Conservation (phyloP, 495 filamentous ascomycete species). For the Parathielavia appendiculata region DNA sequence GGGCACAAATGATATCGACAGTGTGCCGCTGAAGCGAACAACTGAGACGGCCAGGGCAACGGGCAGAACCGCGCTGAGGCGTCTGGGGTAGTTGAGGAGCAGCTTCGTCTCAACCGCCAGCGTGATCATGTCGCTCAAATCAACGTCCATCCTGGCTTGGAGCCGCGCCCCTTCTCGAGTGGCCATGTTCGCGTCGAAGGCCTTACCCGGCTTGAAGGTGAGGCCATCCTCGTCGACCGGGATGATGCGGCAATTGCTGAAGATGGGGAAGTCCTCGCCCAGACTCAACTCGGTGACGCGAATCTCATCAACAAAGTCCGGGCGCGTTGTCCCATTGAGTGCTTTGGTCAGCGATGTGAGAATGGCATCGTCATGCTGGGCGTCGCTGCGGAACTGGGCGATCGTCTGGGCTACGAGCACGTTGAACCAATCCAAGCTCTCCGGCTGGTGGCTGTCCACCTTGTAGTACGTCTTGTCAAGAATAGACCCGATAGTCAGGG, state of each 20-base stretch:
- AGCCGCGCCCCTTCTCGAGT: constrained; percentile 60
- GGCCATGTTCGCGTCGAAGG: constrained; percentile 43
- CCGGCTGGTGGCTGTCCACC: constrained; percentile 91
- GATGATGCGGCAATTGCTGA: constrained; percentile 94
- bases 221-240: constrained; percentile 69
- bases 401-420: constrained; percentile 95
- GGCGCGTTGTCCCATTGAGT: constrained; percentile 78
- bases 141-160: constrained; percentile 96
- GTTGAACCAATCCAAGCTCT: constrained; percentile 99
- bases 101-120: constrained; percentile 90
- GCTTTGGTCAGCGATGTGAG: constrained; percentile 86
- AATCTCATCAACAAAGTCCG: constrained; percentile 89
- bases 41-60: constrained; percentile 88
- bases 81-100: constrained; percentile 87
- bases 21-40: constrained; percentile 87
- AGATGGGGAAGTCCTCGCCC: constrained; percentile 96
- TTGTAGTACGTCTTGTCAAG: constrained; percentile 97
- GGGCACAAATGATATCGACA: constrained; percentile 88
- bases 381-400: constrained; percentile 88
- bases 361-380: constrained; percentile 83
- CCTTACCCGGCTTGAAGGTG: constrained; percentile 44
- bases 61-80: constrained; percentile 81
- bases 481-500: constrained; percentile 76
- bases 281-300: constrained; percentile 86
- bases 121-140: constrained; percentile 91